These are phyloP conservation scores for Rhododendron kiyosumense DNA, from an alignment of 148 eudicot species.

Conservation along the genomic window DNA sequence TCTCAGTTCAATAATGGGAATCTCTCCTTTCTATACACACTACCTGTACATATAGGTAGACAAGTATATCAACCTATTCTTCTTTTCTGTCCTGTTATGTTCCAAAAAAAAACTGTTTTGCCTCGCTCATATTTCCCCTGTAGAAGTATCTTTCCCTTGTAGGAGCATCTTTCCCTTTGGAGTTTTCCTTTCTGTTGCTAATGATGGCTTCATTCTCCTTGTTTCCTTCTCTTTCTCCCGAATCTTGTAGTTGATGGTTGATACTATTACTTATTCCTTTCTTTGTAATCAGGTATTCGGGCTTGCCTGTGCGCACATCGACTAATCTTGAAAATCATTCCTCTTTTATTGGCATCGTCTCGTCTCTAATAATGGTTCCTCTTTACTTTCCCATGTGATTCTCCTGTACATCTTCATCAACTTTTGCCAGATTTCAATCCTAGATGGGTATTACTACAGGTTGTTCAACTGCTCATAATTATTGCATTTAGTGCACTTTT, in stretches of 20 bases:
- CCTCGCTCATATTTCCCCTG: neutral
- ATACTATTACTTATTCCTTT: conserved; percentile 7
- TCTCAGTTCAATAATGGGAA: neutral
- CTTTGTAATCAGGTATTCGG: neutral
- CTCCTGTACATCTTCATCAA: conserved; percentile 11
- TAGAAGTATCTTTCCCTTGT: conserved; percentile 8
- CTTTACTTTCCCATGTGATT: conserved; percentile 18
- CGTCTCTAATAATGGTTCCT: neutral
- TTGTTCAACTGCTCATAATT: conserved; percentile 5
- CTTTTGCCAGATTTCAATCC: neutral
- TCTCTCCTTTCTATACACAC: conserved; percentile 4
- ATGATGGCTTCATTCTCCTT: conserved; percentile 3
- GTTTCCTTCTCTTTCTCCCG: neutral
- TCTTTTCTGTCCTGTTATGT: neutral
- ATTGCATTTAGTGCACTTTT: neutral
- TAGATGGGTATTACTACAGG: conserved; percentile 9
- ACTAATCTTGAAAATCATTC: neutral
- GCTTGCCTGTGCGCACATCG: too few relatives aligned
- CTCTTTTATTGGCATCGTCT: neutral
- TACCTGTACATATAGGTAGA: neutral
- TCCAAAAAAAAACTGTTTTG: neutral
- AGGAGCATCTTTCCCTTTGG: conserved; percentile 9
- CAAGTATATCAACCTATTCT: neutral
- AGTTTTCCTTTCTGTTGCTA: conserved; percentile 4
- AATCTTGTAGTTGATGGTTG: neutral